These are phyloP conservation scores for Penicillium hesseltinei DNA, from an alignment of 2,329 filamentous ascomycete species.

Conservation along the genomic window DNA sequence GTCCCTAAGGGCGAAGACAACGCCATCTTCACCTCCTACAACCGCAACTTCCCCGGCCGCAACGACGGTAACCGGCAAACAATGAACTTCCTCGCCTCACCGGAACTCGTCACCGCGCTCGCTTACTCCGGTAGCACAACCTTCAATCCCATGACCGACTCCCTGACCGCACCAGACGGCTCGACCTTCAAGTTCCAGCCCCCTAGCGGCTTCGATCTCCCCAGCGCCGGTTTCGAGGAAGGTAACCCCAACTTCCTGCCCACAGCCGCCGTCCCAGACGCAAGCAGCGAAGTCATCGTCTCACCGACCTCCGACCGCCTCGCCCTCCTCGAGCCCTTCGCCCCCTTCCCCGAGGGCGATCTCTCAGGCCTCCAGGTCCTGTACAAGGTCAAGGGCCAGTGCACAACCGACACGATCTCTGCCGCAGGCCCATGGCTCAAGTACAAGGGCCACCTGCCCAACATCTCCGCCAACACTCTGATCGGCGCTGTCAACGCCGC, in stretches of 20 bases:
- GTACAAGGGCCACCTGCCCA: constrained; percentile 98
- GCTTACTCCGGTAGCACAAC: constrained; percentile 87
- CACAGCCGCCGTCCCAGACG: constrained; percentile 68
- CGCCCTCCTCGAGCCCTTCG: constrained; percentile 86
- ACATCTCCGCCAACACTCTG: constrained; percentile 95
- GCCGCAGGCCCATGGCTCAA: constrained; percentile 96
- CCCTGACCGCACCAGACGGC: constrained; percentile 74
- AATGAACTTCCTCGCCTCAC: constrained; percentile 98
- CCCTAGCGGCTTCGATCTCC: constrained; percentile 61
- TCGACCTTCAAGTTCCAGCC: constrained; percentile 81
- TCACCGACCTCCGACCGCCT: constrained; percentile 86
- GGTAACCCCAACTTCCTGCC: constrained; percentile 75
- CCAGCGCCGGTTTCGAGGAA: constrained; percentile 72
- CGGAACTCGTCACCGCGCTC: constrained; percentile 95
- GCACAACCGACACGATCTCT: constrained; percentile 98
- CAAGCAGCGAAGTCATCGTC: constrained; percentile 70
- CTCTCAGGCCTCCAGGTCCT: constrained; percentile 78
- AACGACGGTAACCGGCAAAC: constrained; percentile 96
- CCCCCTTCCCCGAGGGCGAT: constrained; percentile 73
- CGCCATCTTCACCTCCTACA: constrained; percentile 95
- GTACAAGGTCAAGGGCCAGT: constrained; percentile 96
- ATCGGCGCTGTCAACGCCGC: constrained; percentile 92
- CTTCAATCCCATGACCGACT: constrained; percentile 94
- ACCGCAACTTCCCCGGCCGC: constrained; percentile 94
- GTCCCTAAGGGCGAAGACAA: constrained; percentile 82